Evolutionary conservation across 805 yeast genomes (phyloP), one percentile per base, ranked within the genome.

Genomic region (Brettanomyces bruxellensis): DNA sequence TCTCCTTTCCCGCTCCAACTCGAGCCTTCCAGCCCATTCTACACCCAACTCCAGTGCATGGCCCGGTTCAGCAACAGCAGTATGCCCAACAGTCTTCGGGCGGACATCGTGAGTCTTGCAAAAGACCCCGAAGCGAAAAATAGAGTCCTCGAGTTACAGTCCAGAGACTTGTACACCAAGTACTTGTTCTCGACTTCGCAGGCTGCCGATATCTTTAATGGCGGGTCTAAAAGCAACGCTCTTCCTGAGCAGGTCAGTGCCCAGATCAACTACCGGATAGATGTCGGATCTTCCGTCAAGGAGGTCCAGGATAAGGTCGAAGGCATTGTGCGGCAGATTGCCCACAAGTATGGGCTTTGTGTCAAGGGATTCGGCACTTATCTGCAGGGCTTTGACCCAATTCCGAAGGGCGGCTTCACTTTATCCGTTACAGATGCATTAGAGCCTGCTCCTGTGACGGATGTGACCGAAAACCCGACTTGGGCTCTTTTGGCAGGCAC

Each of bases 381-480:
- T 32, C 28, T 2, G 14, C 23, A 35, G 23, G 23, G 34, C 23
- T n/a, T 25, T 30, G 24, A 40, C 14, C 43, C 35, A 8, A 25
- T 30, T 25, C 30, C 22, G 9, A 38, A 24, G 79, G 64, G 64
- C 1, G 35, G 45, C 7, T 49, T 58, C 43, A 48, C 45, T 2
- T 42, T 60, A 34, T 50, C 51, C 28, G 44, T 56, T 25, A 35
- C 43, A 2, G 49, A 47, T 13, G 48, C 45, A 1, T 55, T 75
- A 28, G 71, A 66, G 25, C 70, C 75, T n/a, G 73, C 79, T 1
- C 78, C 74, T 41, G 78, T 80, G 3, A 78, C 86, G 0, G 57
- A 70, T 1, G 66, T 81, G 0, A 84, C 85, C 7, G 54, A 59
- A 40, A 48, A 64, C 39, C 38, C 38, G 13, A 57, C 56, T 5